These are phyloP conservation scores for Neurospora sp. DNA, from an alignment of 2,329 filamentous ascomycete species.

Conservation along the genomic window DNA sequence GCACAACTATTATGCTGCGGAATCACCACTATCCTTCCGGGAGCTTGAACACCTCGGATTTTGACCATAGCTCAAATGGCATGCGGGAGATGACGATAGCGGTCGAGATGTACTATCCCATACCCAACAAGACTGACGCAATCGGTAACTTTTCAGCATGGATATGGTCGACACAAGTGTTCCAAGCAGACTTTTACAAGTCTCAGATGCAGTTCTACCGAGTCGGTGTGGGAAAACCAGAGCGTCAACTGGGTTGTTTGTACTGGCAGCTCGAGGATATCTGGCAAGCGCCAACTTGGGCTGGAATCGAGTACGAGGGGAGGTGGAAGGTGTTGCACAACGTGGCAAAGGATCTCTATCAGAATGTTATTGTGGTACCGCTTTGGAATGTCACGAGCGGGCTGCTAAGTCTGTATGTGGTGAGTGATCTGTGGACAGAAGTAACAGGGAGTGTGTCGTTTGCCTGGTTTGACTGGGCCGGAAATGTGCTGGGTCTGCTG, in stretches of 20 bases:
- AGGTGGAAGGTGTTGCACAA: slow-evolving; percentile 55
- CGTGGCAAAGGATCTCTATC: slow-evolving; percentile 45
- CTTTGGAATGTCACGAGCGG: slow-evolving; percentile 42
- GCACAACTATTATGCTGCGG: slow-evolving; percentile 40
- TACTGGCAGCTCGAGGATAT: slow-evolving; percentile 60
- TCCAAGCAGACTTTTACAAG: slow-evolving; percentile 54
- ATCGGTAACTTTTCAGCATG: slow-evolving; percentile 51
- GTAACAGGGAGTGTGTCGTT: slow-evolving; percentile 35
- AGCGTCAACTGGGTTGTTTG: slow-evolving; percentile 47
- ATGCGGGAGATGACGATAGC: slow-evolving; percentile 50
- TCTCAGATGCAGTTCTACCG: slow-evolving; percentile 52
- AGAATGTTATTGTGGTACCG: slow-evolving; percentile 48
- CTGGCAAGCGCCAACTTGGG: slow-evolving; percentile 55
- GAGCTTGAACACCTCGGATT: slow-evolving; percentile 35
- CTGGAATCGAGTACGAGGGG: slow-evolving; percentile 51
- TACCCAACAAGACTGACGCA: slow-evolving; percentile 40
- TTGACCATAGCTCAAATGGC: slow-evolving; percentile 30
- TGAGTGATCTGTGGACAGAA: slow-evolving; percentile 45
- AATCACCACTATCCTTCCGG: slow-evolving; percentile 50
- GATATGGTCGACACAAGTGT: slow-evolving; percentile 52
- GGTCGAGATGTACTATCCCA: slow-evolving; percentile 45
- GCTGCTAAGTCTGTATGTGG: slow-evolving; percentile 42
- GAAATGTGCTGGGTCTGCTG: slow-evolving; percentile 25
- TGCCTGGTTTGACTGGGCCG: slow-evolving; percentile 41
- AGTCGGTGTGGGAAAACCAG: slow-evolving; percentile 43